Base-by-base conservation (phyloP, 2,329 filamentous ascomycete species). In the Colletotrichum eremochloae region DNA sequence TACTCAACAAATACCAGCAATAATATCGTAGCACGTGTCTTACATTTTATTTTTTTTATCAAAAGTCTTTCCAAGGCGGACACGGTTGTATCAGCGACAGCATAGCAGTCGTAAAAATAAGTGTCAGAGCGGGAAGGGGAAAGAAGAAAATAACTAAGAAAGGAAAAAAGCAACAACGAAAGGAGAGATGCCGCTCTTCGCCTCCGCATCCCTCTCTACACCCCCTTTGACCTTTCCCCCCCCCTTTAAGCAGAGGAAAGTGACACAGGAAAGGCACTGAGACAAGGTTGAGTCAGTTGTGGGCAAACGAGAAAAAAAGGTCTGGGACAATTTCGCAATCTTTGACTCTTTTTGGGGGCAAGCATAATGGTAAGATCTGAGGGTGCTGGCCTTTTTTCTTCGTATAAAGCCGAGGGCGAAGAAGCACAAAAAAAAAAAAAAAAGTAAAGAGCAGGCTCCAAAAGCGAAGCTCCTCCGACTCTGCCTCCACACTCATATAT, bases 271-370 rank as follows among this genome's bases (percentile, higher is more conserved):
- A 56, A 29, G 29, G n/a, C 52, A 36, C 42, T 68, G 69, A 62
- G 68, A 72, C 60, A 68, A 60, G 36, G 9, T 29, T 65, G 57
- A 71, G 57, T 70, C 68, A 60, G 61, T 63, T 11, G 18, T 40
- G 50, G 18, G 63, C 63, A 70, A 70, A 55, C n/a, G 6, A 7
- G 12, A 8, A 44, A 48, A 53, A 56, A 64, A 44, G 53, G 42
- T 64, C 62, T 68, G 29, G 31, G 58, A 57, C 64, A 71, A 63
- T 71, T 33, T 69, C 70, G 60, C 70, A 72, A 69, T 56, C 46
- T 50, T 65, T 56, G 55, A 48, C 66, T 42, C 53, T 46, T 72
- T 65, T 61, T 12, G 44, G 33, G 12, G 58, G 55, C 46, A 61
- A 46, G 33, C 50, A 42, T 46, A 31, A 48, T 38, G 11, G 55